These are phyloP conservation scores for Myrica gale DNA, from an alignment of 306 rosid genomes.

Conservation along the genomic window DNA sequence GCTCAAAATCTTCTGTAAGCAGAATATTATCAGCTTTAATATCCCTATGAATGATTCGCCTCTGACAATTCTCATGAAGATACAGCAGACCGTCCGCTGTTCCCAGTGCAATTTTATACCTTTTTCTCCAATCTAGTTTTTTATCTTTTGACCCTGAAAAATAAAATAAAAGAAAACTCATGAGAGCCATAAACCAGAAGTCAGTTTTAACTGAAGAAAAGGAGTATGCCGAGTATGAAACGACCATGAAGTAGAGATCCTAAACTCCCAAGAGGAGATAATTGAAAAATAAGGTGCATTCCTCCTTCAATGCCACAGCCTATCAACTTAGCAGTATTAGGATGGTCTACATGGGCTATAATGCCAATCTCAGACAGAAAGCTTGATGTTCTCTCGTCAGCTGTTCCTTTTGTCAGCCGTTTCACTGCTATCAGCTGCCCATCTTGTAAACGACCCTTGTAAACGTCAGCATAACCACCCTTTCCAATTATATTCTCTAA, in stretches of 20 bases:
- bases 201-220: constrained; percentile 1
- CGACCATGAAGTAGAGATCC: constrained; percentile 75
- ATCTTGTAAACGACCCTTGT: constrained; percentile 56
- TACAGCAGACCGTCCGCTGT: constrained; percentile 70
- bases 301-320: constrained; percentile 74
- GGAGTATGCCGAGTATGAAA: constrained; percentile 23
- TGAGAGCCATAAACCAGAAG: constrained; percentile 21
- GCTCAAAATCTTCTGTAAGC: constrained; percentile 66
- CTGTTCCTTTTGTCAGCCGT: constrained; percentile 50
- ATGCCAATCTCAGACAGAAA: constrained; percentile 75
- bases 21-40: constrained; percentile 76
- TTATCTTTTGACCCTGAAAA: constrained; percentile 46
- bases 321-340: constrained; percentile 65
- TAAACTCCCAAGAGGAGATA: constrained; percentile 69
- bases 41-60: constrained; percentile 80
- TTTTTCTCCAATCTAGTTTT: constrained; percentile 60
- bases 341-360: constrained; percentile 72
- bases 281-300: constrained; percentile 64
- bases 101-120: constrained; percentile 67
- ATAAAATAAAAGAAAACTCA: constrained; percentile 9
- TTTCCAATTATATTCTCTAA: constrained; percentile 68
- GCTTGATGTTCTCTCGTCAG: constrained; percentile 53
- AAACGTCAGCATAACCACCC: constrained; percentile 80
- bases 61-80: constrained; percentile 72
- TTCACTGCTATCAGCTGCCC: constrained; percentile 76